Evolutionary conservation across 768 basidiomycete genomes (phyloP).

Genomic region (Boletellus sp.): DNA sequence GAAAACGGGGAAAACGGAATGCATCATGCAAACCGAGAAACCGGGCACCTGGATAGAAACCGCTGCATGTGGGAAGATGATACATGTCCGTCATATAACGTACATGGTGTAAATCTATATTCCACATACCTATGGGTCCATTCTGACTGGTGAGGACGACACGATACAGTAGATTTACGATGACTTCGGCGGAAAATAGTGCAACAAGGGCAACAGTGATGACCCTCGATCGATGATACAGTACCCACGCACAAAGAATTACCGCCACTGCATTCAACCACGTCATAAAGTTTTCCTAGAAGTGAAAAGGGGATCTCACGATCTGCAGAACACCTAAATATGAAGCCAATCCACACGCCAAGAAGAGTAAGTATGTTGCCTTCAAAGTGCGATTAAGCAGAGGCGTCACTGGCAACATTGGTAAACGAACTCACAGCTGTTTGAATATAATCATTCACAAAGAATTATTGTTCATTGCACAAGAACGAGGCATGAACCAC

Average conservation of each 20-base stretch:
- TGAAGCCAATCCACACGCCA: background rate
- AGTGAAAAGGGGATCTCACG: background rate
- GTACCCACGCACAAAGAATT: background rate
- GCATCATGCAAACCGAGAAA: background rate
- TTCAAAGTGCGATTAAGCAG: background rate
- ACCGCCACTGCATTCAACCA: background rate
- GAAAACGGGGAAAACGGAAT: background rate
- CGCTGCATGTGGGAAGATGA: background rate
- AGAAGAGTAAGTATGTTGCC: background rate
- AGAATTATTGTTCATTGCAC: no score
- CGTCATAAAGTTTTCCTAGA: background rate
- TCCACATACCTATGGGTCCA: background rate
- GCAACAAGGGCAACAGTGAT: background rate
- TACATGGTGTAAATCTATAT: background rate
- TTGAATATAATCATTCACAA: no score
- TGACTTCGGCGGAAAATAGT: background rate
- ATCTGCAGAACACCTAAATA: background rate
- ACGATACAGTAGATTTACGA: background rate
- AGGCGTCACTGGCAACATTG: background rate
- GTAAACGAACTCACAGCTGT: background rate
- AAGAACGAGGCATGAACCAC: background rate
- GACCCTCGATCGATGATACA: background rate
- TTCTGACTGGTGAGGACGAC: background rate
- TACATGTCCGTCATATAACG: no score
- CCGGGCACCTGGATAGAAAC: background rate